Evolutionary conservation across 106 monocot genomes (phyloP), one percentile per base, ranked within the genome.

Genomic region (Chionographis japonica): DNA sequence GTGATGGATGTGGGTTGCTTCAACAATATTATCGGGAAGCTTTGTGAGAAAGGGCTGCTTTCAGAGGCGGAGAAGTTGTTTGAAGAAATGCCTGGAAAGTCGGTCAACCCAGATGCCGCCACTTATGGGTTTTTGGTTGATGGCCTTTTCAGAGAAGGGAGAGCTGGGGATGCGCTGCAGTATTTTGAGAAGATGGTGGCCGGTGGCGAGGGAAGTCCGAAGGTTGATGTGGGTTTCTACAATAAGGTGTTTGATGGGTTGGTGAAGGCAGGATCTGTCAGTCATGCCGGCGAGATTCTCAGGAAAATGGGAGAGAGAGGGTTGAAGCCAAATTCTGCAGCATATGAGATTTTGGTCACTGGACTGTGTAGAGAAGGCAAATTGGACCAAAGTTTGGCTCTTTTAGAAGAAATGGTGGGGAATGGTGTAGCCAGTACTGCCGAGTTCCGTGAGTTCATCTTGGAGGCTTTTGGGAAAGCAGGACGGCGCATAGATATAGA

Each of bases 1-100:
- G 60, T 72, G 42, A 95, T 88, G 95, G 95, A 91, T 67, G 84
- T 81, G 52, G 88, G 84, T 7, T 86, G 91, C 73, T 95, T 77
- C 60, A 89, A 91, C 54, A 95, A 95, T 43, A 91, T 95, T 38
- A 95, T 95, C 56, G 88, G 83, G n/a, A 95, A 88, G 54, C 75
- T 91, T n/a, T 78, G 83, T 66, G 81, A 91, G 54, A 79, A 91
- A 63, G 78, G 83, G 17, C n/a, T 85, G 65, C 36, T 84, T 18
- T 65, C 68, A 0, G 86, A 91, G 55, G 95, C 91, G 55, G 80
- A 85, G 67, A 84, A 75, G 66, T 52, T 95, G 68, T 95, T 91
- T 63, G 79, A 88, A 17, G 86, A 84, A 72, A 91, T 95, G 95
- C 78, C 70, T 40, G 65, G 56, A 3, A 94, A 81, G 72, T 88